Conservation (phyloP, 768 basidiomycete species). For the Phaffia australis region DNA sequence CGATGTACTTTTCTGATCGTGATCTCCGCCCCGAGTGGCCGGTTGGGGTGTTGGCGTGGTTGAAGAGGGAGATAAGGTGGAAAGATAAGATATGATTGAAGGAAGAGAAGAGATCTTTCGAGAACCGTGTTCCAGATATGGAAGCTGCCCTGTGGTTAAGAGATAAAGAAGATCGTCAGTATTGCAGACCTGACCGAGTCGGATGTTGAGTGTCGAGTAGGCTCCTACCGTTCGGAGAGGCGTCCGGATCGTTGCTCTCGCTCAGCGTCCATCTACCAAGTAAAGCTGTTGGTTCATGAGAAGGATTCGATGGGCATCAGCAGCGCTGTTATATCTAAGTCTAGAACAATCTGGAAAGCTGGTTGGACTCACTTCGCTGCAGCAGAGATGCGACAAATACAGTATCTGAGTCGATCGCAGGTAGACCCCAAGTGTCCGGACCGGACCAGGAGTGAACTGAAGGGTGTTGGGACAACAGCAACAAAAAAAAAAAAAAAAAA, state of each 20-base stretch:
- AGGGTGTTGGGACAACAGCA: background rate
- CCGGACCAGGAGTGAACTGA: slow-evolving; percentile 24
- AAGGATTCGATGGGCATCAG: background rate
- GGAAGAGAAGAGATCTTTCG: slow-evolving; percentile 9
- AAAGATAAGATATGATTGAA: slow-evolving; percentile 11
- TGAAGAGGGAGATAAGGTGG: slow-evolving; percentile 12
- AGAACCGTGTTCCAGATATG: slow-evolving; percentile 20
- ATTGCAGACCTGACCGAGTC: background rate
- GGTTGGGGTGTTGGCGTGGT: background rate
- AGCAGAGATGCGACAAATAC: slow-evolving; percentile 21
- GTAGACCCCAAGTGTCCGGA: slow-evolving; percentile 9
- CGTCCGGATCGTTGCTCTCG: slow-evolving; percentile 23
- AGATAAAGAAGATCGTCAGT: background rate
- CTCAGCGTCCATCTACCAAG: slow-evolving; percentile 16
- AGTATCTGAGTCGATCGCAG: slow-evolving; percentile 17
- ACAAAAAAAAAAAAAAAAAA: no score
- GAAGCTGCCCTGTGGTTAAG: slow-evolving; percentile 16
- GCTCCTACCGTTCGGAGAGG: slow-evolving; percentile 21
- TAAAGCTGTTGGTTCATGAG: slow-evolving; percentile 1
- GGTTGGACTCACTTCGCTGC: slow-evolving; percentile 11
- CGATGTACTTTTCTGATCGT: background rate
- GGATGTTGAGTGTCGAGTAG: background rate
- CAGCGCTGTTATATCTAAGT: background rate
- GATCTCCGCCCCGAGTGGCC: background rate
- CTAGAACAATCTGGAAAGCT: background rate